These are phyloP conservation scores for Colletotrichum nymphaeae DNA, from an alignment of 2,329 filamentous ascomycete genomes.

Conservation along the genomic window DNA sequence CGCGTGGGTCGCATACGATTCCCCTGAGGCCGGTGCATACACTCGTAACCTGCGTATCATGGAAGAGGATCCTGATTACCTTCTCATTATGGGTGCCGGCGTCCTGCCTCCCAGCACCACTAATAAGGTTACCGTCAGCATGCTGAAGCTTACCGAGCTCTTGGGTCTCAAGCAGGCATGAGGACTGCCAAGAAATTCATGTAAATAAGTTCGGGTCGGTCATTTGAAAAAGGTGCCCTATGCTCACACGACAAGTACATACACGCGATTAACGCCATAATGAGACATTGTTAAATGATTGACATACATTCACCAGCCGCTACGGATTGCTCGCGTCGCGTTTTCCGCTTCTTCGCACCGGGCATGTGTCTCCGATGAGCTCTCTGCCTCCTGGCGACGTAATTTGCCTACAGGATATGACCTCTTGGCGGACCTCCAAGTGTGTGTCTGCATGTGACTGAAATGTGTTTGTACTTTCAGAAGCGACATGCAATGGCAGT, in stretches of 20 bases:
- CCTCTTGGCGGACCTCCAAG: background rate
- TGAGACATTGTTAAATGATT: background rate
- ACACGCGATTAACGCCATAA: background rate
- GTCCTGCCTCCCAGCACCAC: slow-evolving; percentile 59
- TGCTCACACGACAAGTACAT: background rate
- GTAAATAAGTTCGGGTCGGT: background rate
- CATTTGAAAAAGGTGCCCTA: too few species aligned
- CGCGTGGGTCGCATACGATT: slow-evolving; percentile 50
- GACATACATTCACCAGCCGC: background rate
- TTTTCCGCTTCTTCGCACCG: background rate
- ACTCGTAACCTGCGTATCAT: slow-evolving; percentile 50
- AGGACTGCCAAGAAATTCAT: background rate
- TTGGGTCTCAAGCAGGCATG: slow-evolving; percentile 29
- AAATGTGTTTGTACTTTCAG: too few species aligned
- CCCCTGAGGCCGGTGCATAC: slow-evolving; percentile 50
- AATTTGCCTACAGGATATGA: background rate
- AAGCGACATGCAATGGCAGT: too few species aligned
- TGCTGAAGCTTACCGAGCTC: slow-evolving; percentile 44
- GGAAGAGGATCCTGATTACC: slow-evolving; percentile 45
- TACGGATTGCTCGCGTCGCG: background rate
- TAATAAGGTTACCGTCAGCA: slow-evolving; percentile 54
- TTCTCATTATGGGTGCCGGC: slow-evolving; percentile 58
- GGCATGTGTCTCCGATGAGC: too few species aligned
- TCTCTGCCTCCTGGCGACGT: background rate
- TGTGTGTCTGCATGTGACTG: background rate